These are phyloP conservation scores for Globisporangium barbulae DNA, from an alignment of 352 stramenopile genomes.

Conservation along the genomic window DNA sequence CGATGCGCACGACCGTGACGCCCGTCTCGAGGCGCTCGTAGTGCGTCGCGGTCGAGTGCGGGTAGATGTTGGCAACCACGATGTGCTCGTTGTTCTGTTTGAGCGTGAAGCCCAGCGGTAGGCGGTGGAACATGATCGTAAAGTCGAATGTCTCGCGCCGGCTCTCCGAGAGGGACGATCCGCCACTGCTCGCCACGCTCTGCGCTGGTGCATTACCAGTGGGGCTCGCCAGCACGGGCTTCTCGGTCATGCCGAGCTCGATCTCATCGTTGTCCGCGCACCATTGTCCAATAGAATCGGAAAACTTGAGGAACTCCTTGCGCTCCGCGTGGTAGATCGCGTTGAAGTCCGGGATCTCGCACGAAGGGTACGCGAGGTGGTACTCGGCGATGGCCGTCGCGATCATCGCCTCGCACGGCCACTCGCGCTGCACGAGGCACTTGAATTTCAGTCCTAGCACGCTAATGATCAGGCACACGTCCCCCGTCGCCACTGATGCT, in stretches of 20 bases:
- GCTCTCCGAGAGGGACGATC: constrained; percentile 16
- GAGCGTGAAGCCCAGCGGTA: constrained; percentile 84
- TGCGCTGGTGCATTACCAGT: background rate
- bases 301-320: constrained; percentile 47
- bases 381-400: constrained; percentile 62
- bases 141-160: constrained; percentile 55
- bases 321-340: constrained; percentile 63
- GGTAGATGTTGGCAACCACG: constrained; percentile 84
- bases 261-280: constrained; percentile 60
- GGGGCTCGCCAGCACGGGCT: constrained; percentile 12
- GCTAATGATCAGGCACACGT: constrained; percentile 42
- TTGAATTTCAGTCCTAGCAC: constrained; percentile 54
- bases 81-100: constrained; percentile 72
- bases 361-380: constrained; percentile 44
- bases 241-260: constrained; percentile 51
- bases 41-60: constrained; percentile 68
- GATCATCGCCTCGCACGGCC: constrained; percentile 71
- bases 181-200: constrained; percentile 28
- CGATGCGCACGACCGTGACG: constrained; percentile 75
- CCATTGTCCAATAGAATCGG: constrained; percentile 43
- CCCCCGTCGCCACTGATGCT: background rate
- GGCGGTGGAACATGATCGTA: constrained; percentile 76
- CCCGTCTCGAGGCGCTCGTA: constrained; percentile 68
- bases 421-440: constrained; percentile 53
- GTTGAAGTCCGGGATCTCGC: constrained; percentile 75